A percentile compares a stretch with the other conserved stretches of the same genome.
phyloP scores from a whole-genome alignment of 768 basidiomycete genomes.

The Xerocomus spinulosus region DNA sequence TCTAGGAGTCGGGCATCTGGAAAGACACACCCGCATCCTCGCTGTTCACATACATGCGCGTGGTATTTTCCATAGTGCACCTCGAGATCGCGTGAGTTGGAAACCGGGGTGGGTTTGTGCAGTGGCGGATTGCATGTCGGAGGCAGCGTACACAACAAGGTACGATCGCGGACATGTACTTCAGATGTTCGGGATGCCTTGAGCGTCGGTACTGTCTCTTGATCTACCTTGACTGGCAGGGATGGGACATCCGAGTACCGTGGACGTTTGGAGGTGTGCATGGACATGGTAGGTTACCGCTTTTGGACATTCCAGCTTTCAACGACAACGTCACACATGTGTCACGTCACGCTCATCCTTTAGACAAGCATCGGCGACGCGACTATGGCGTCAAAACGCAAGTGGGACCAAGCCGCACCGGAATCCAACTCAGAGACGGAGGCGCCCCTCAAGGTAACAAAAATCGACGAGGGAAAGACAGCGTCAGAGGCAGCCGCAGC shows the following conservation, averaged over 20 bases:
- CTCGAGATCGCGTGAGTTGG: constrained; percentile 67
- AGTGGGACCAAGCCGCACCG: constrained; percentile 69
- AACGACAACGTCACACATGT: constrained; percentile 11
- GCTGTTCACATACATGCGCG: constrained; percentile 73
- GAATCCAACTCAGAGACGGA: constrained; percentile 40
- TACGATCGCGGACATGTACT: constrained; percentile 27
- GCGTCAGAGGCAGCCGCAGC: constrained; percentile 62
- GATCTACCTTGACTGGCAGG: constrained; percentile 16
- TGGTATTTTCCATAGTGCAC: constrained; percentile 80
- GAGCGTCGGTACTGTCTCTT: constrained; percentile 25
- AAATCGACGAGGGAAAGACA: constrained; percentile 46
- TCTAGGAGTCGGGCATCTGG: constrained; percentile 76
- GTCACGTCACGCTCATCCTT: constrained; percentile 16
- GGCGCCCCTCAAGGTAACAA: constrained; percentile 41
- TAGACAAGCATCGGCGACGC: not conserved
- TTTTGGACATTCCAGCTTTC: constrained; percentile 17
- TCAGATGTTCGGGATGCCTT: constrained; percentile 32
- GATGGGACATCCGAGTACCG: constrained; percentile 33
- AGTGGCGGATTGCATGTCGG: constrained; percentile 71
- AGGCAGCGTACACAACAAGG: constrained; percentile 67
- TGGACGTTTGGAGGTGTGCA: constrained; percentile 31
- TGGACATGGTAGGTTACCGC: not conserved
- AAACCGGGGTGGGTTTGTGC: constrained; percentile 55
- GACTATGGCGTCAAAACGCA: constrained; percentile 67
- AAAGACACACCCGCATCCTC: constrained; percentile 74